Conservation (phyloP, 1,139 yeast species). For the Yamadazyma diospyri region DNA sequence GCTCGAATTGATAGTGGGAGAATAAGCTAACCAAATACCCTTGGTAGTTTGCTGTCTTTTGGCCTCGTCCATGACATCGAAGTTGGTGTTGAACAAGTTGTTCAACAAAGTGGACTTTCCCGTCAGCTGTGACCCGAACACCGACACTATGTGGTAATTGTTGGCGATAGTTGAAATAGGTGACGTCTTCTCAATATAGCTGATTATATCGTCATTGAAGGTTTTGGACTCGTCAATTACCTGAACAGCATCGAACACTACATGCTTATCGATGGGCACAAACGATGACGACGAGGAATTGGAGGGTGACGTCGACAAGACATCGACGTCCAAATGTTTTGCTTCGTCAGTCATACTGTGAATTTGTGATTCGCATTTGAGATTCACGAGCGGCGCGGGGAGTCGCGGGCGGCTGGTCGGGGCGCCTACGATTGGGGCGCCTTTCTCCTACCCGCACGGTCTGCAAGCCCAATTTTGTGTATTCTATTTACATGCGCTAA, state of each 20-base stretch:
- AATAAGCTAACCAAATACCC: conserved; percentile 89
- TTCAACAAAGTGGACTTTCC: conserved; percentile 93
- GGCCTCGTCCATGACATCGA: conserved; percentile 90
- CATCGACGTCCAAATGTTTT: conserved; percentile 1
- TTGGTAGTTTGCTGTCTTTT: conserved; percentile 85
- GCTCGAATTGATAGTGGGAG: conserved; percentile 37
- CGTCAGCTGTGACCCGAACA: conserved; percentile 95
- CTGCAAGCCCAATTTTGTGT: too few relatives aligned
- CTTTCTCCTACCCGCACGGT: too few relatives aligned
- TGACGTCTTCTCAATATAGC: conserved; percentile 35
- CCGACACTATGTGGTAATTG: conserved; percentile 86
- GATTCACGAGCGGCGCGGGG: background rate
- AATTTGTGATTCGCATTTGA: background rate
- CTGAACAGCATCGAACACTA: conserved; percentile 56
- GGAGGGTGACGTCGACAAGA: background rate
- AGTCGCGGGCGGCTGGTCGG: conserved; percentile 1
- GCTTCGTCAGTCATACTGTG: background rate
- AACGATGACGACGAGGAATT: conserved; percentile 33
- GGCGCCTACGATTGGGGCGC: too few relatives aligned
- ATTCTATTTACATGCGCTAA: too few relatives aligned
- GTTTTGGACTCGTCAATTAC: conserved; percentile 74
- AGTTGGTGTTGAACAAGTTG: conserved; percentile 76
- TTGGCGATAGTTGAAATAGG: conserved; percentile 46
- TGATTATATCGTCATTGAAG: conserved; percentile 45
- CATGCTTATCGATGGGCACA: conserved; percentile 35